Conservation (phyloP, 371 early-diverging fungal species). For the Zychaea mexicana region DNA sequence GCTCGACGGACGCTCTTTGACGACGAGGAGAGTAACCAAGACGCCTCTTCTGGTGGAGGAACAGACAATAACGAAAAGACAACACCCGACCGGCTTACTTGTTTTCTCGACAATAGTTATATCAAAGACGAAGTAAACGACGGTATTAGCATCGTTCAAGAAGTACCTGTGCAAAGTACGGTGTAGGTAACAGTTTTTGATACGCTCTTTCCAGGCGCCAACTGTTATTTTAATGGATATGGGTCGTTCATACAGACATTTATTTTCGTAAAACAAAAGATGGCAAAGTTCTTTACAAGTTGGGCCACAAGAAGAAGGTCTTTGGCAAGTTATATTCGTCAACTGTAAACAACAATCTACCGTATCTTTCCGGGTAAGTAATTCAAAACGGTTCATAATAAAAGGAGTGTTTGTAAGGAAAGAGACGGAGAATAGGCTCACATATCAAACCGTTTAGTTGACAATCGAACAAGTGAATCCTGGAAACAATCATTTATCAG, state of each 20-base stretch:
- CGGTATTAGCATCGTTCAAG: conserved; percentile 22
- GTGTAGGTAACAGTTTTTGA: neutral
- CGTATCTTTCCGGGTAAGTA: conserved; percentile 44
- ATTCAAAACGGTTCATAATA: too few species aligned
- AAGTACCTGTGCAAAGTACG: conserved; percentile 9
- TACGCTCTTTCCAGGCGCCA: too few species aligned
- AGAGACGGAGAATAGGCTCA: neutral
- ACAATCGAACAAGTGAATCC: conserved; percentile 51
- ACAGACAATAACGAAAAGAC: neutral
- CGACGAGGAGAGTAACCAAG: neutral
- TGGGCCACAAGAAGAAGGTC: conserved; percentile 36
- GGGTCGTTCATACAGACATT: neutral
- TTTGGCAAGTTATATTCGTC: conserved; percentile 51
- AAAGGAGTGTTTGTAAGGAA: neutral
- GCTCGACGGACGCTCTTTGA: conserved; percentile 20
- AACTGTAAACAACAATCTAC: conserved; percentile 44
- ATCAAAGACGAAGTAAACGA: conserved; percentile 37
- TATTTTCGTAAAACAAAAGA: neutral
- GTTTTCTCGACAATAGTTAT: conserved; percentile 32
- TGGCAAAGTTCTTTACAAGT: conserved; percentile 34
- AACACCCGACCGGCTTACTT: conserved; percentile 7
- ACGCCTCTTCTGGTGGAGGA: conserved; percentile 6
- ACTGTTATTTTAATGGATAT: too few species aligned
- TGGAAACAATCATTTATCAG: conserved; percentile 51
- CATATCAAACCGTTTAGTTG: conserved; percentile 28